A percentile compares a stretch with the other conserved stretches of the same genome.
Evolutionary conservation across 2,329 filamentous ascomycete species (phyloP).

Genomic region (Aspergillus sp.): DNA sequence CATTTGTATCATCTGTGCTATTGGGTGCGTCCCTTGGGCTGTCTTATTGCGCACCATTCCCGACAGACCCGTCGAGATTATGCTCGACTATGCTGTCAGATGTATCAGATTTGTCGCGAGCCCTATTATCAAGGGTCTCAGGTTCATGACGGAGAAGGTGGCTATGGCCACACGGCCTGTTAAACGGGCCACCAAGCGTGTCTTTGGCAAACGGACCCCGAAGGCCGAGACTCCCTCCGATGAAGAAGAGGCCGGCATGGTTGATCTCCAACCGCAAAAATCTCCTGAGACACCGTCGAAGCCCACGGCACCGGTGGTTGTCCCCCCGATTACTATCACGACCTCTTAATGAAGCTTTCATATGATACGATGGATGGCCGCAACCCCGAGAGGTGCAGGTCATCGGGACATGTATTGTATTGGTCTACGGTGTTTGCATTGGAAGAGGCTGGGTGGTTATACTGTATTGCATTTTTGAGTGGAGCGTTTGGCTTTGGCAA

Average conservation of each 20-base stretch:
- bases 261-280: conserved; percentile 9
- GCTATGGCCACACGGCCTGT: conserved; percentile 21
- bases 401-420: too few species aligned
- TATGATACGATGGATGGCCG: not conserved
- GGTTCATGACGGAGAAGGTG: conserved; percentile 23
- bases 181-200: conserved; percentile 19
- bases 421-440: too few species aligned
- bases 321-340: conserved; percentile 41
- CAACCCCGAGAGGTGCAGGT: too few species aligned
- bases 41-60: conserved; percentile 79
- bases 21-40: conserved; percentile 81
- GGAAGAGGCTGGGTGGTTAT: too few species aligned
- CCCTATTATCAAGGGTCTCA: conserved; percentile 33
- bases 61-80: conserved; percentile 55
- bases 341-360: conserved; percentile 20
- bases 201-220: conserved; percentile 8
- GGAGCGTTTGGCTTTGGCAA: too few species aligned
- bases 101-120: conserved; percentile 53
- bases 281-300: conserved; percentile 19
- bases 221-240: conserved; percentile 1
- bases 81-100: conserved; percentile 50
- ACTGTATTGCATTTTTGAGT: too few species aligned
- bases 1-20: conserved; percentile 77
- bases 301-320: conserved; percentile 14
- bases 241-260: conserved; percentile 16